Percentiles rank a stretch among this genome's conserved stretches.
Evolutionary conservation across 2,329 filamentous ascomycete species (phyloP).

Genomic region (Aureobasidium mangrovei): DNA sequence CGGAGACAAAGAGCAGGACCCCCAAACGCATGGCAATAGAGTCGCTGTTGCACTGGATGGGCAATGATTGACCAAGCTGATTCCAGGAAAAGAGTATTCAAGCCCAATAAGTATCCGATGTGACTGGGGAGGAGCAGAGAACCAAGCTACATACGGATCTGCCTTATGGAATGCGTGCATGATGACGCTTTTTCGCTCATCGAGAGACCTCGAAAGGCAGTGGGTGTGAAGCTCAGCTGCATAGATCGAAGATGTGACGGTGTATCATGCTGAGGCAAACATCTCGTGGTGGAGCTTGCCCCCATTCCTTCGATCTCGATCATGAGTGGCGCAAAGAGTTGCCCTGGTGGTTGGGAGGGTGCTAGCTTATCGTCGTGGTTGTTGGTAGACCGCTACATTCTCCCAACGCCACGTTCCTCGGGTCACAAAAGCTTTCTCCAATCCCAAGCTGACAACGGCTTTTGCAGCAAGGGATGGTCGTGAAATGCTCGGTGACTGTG

Average conservation of each 20-base stretch:
- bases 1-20: not conserved
- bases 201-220: not conserved
- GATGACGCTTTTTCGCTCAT: not conserved
- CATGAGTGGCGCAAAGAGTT: not conserved
- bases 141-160: not conserved
- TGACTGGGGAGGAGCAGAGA: not conserved
- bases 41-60: not conserved
- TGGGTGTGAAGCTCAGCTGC: not conserved
- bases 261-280: not conserved
- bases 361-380: too few relatives aligned
- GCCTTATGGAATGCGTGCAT: not conserved
- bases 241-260: not conserved
- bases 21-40: not conserved
- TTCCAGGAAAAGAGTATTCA: not conserved
- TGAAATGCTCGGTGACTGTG: too few relatives aligned
- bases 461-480: too few relatives aligned
- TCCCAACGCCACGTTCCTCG: too few relatives aligned
- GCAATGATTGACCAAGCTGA: not conserved
- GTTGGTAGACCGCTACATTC: too few relatives aligned
- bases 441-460: too few relatives aligned
- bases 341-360: not conserved
- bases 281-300: not conserved
- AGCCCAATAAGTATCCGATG: not conserved
- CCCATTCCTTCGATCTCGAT: not conserved
- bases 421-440: too few relatives aligned